Percentiles rank a stretch among this genome's conserved stretches.
These are phyloP conservation scores for Candolleomyces efflorescens DNA, from an alignment of 768 basidiomycete genomes.

Conservation along the genomic window DNA sequence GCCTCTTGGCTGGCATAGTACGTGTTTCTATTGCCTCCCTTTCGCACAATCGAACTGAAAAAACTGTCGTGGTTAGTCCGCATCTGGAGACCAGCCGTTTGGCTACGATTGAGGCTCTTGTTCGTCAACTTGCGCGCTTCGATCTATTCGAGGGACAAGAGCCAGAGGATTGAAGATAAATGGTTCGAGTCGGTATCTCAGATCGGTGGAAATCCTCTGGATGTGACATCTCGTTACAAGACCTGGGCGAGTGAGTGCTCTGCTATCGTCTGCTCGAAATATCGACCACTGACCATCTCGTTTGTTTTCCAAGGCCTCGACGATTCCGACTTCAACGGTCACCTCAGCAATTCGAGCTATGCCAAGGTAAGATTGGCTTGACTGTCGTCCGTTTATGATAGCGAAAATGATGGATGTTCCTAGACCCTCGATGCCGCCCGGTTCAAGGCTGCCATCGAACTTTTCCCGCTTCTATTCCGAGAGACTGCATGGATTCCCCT, in stretches of 20 bases:
- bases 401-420: not conserved
- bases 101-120: conserved; percentile 26
- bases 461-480: conserved; percentile 55
- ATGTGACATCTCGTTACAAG: conserved; percentile 32
- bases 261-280: not conserved
- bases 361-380: conserved; percentile 56
- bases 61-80: conserved; percentile 31
- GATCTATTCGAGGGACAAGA: conserved; percentile 38
- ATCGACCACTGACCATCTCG: not conserved
- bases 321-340: conserved; percentile 69
- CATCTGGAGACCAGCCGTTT: conserved; percentile 46
- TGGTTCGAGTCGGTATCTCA: conserved; percentile 49
- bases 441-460: conserved; percentile 41
- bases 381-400: not conserved
- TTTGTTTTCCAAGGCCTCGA: conserved; percentile 46
- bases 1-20: conserved; percentile 70
- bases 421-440: conserved; percentile 45
- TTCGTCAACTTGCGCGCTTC: conserved; percentile 27
- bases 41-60: no score
- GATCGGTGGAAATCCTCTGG: conserved; percentile 55
- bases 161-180: conserved; percentile 28
- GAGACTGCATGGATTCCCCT: conserved; percentile 62
- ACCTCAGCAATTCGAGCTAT: conserved; percentile 80
- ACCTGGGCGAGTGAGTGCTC: conserved; percentile 53
- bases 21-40: conserved; percentile 22